Evolutionary conservation across 345 rosid genomes (phyloP).

Genomic region (Salix purpurea): DNA sequence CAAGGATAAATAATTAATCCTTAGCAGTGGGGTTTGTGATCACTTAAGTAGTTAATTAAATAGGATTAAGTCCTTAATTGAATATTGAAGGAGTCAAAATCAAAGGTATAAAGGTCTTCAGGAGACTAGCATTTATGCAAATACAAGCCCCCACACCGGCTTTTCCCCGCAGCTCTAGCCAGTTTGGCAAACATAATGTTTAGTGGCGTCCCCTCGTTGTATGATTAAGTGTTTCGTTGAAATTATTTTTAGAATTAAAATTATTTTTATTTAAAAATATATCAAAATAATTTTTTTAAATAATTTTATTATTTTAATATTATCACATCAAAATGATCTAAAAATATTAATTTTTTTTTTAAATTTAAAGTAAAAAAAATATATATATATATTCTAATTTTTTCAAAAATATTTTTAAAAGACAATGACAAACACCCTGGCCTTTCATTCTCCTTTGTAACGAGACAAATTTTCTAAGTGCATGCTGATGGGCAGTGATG

Average conservation of each 20-base stretch:
- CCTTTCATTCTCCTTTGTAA: neutral
- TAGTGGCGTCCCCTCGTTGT: neutral
- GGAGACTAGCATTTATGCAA: neutral
- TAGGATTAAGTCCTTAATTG: neutral
- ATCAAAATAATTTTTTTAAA: no score
- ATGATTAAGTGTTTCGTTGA: neutral
- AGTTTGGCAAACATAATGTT: neutral
- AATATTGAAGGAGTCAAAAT: neutral
- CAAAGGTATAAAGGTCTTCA: neutral
- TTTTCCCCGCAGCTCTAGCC: neutral
- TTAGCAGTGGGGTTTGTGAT: neutral
- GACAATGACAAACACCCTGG: no score
- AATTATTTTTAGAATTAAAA: no score
- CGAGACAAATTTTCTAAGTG: conserved; percentile 28
- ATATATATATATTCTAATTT: no score
- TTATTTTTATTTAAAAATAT: no score
- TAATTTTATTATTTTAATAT: no score
- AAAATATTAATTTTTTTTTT: no score
- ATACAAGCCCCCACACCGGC: neutral
- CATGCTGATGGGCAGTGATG: neutral
- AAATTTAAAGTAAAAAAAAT: no score
- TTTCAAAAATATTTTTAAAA: no score
- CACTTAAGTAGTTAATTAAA: neutral
- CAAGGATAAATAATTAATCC: neutral
- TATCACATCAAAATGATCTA: rapidly evolving